These are phyloP conservation scores for Xylariales sp. DNA, from an alignment of 2,329 filamentous ascomycete species.

Conservation along the genomic window DNA sequence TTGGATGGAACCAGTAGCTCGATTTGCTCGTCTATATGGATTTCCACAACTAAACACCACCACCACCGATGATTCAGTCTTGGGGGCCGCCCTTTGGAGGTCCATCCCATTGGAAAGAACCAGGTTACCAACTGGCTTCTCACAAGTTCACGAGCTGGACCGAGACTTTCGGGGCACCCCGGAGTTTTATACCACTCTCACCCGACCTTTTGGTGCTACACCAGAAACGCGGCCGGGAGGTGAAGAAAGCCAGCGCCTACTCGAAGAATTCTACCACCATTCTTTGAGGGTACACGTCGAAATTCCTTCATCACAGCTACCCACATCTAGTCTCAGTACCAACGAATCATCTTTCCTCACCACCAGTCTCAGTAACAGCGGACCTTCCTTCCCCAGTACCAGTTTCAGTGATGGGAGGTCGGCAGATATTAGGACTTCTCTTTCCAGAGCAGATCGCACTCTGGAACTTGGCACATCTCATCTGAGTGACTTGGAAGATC, in stretches of 20 bases:
- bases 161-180: conserved; percentile 26
- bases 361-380: too few species aligned
- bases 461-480: conserved; percentile 29
- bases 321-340: too few species aligned
- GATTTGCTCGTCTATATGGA: conserved; percentile 29
- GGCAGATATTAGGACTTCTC: too few species aligned
- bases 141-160: conserved; percentile 40
- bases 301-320: conserved; percentile 57
- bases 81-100: conserved; percentile 44
- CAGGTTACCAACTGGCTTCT: conserved; percentile 47
- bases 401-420: too few species aligned
- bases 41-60: conserved; percentile 19
- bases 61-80: conserved; percentile 11
- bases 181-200: too few species aligned
- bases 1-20: conserved; percentile 36
- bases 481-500: conserved; percentile 60
- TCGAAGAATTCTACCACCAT: conserved; percentile 71
- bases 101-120: conserved; percentile 43
- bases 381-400: too few species aligned
- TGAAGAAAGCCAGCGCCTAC: conserved; percentile 31
- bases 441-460: conserved; percentile 17
- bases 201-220: conserved; percentile 35
- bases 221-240: conserved; percentile 23
- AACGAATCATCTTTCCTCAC: conserved; percentile 35
- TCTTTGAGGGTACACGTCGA: conserved; percentile 69